Evolutionary conservation across 2,329 filamentous ascomycete genomes (phyloP).

Genomic region (Fusarium sp.): DNA sequence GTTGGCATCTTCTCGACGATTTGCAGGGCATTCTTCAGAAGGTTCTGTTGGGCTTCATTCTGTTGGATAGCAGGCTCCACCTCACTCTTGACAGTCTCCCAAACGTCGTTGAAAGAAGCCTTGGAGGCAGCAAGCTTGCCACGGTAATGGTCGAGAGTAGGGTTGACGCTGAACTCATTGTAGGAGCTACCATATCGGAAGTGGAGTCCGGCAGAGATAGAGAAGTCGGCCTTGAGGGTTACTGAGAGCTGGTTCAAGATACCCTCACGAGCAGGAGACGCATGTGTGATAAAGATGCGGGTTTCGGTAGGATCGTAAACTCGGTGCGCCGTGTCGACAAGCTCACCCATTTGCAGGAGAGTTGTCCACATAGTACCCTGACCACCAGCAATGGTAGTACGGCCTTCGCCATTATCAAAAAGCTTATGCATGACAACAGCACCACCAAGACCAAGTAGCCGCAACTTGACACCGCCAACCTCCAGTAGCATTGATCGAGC

Average conservation of each 20-base stretch:
- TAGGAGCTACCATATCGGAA: constrained; percentile 99
- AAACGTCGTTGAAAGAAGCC: constrained; percentile 98
- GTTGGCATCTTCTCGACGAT: constrained; percentile 99
- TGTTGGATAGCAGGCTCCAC: constrained; percentile 94
- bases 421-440: constrained; percentile 99
- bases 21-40: constrained; percentile 89
- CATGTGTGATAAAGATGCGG: constrained; percentile 94
- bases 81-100: constrained; percentile 97
- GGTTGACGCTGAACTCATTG: constrained; percentile 99
- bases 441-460: constrained; percentile 90
- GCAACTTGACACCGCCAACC: constrained; percentile 93
- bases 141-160: constrained; percentile 96
- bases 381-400: constrained; percentile 96
- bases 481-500: constrained; percentile 95
- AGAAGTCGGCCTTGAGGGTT: constrained; percentile 97
- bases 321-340: constrained; percentile 96
- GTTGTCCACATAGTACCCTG: constrained; percentile 99
- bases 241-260: constrained; percentile 98
- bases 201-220: constrained; percentile 94
- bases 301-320: constrained; percentile 99
- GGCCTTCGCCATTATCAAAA: constrained; percentile 97
- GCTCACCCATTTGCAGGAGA: constrained; percentile 94
- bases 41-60: constrained; percentile 92
- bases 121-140: constrained; percentile 98
- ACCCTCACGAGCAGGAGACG: constrained; percentile 94